phyloP scores from a whole-genome alignment of 2,329 filamentous ascomycete species.

The Tympanopsis confertula region DNA sequence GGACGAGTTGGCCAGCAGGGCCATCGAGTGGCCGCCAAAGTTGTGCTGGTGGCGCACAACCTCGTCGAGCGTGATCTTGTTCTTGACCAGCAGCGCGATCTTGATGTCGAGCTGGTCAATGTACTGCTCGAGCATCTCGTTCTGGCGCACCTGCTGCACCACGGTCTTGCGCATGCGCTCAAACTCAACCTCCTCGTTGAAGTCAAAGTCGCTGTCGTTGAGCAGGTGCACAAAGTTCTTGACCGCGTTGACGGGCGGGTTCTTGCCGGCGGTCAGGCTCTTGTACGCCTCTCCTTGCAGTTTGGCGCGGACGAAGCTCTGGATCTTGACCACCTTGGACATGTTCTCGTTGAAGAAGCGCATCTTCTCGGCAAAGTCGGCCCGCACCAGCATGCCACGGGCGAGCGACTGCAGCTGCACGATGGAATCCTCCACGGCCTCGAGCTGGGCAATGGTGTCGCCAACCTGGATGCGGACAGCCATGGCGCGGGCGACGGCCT shows the following conservation, averaged over 20 bases:
- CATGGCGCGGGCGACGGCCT: constrained; percentile 69
- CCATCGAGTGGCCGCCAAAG: constrained; percentile 80
- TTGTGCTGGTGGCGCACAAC: constrained; percentile 95
- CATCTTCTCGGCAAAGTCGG: constrained; percentile 71
- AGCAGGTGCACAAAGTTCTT: constrained; percentile 97
- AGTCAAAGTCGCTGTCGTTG: constrained; percentile 97
- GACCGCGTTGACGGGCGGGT: constrained; percentile 89
- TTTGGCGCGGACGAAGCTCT: constrained; percentile 89
- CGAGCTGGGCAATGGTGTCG: constrained; percentile 62
- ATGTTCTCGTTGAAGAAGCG: constrained; percentile 91
- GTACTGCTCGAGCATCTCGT: constrained; percentile 94
- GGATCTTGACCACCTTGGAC: constrained; percentile 97
- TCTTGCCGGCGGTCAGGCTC: constrained; percentile 88
- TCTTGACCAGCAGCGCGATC: constrained; percentile 94
- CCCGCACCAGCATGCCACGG: constrained; percentile 63
- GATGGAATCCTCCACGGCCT: constrained; percentile 71
- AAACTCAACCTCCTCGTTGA: constrained; percentile 96
- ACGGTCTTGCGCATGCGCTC: constrained; percentile 90
- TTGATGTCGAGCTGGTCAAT: constrained; percentile 98
- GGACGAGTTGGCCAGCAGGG: constrained; percentile 74
- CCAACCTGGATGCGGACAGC: constrained; percentile 66
- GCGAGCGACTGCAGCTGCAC: constrained; percentile 64
- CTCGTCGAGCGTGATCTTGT: constrained; percentile 97
- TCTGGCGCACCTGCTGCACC: constrained; percentile 91
- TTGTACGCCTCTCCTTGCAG: constrained; percentile 97